These are phyloP conservation scores for Ilex asprella DNA, from an alignment of 257 asterid species.

Conservation along the genomic window DNA sequence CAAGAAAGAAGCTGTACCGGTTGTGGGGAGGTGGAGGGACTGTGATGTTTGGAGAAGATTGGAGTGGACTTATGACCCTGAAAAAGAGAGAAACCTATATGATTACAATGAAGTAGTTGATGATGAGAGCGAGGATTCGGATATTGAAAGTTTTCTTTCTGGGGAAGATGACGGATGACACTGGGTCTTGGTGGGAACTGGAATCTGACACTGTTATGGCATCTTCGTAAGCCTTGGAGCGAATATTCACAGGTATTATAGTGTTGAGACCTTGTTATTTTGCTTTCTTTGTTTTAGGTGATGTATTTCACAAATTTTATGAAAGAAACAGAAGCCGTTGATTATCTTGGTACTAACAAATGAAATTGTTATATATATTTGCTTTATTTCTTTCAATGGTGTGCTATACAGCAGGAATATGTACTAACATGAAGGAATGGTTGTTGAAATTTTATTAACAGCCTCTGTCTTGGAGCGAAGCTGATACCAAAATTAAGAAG, in stretches of 20 bases:
- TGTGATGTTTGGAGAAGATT: slow-evolving; percentile 49
- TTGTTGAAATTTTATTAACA: no score
- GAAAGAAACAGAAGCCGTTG: neutral
- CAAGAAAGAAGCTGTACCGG: slow-evolving; percentile 66
- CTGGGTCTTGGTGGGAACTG: slow-evolving; percentile 67
- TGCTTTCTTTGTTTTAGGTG: neutral
- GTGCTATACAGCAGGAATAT: no score
- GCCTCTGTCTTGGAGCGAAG: no score
- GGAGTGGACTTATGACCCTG: slow-evolving; percentile 80
- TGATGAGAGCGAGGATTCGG: slow-evolving; percentile 39
- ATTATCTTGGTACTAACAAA: no score
- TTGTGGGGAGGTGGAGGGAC: slow-evolving; percentile 78
- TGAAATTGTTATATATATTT: no score
- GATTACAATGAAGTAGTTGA: slow-evolving; percentile 14
- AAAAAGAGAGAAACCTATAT: slow-evolving; percentile 28
- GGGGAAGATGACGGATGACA: slow-evolving; percentile 26
- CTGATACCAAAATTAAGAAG: no score
- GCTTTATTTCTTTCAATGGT: no score
- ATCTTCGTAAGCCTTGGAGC: slow-evolving; percentile 15
- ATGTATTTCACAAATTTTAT: no score
- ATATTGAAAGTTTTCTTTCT: slow-evolving; percentile 29
- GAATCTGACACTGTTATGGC: slow-evolving; percentile 17
- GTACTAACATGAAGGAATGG: no score
- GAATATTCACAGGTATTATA: neutral
- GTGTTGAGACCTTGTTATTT: neutral